Base-by-base conservation (phyloP, 352 stramenopile species). In the Globisporangium heterothallicum region DNA sequence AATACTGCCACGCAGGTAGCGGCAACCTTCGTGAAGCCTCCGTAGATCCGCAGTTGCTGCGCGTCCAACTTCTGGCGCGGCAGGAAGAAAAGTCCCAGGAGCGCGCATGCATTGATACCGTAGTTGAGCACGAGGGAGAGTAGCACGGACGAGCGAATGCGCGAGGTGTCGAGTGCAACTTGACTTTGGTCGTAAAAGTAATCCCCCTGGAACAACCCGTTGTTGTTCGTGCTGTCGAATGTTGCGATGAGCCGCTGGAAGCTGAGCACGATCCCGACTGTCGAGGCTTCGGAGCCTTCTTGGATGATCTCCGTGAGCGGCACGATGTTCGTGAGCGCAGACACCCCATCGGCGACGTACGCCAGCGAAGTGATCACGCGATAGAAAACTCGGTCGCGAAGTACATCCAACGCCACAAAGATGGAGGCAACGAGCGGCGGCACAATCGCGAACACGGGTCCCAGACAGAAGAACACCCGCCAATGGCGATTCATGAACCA, bases 261-360 rank as follows among this genome's bases (percentile, higher is more conserved):
- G 18, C 67, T 78, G 25, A 82, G 46, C 26, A 73, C 55, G 26
- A 86, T 56, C 0, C 72, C 75, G n/a, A 84, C 68, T 35, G 70
- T 80, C 3, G 61, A 70, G 7, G 68, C 69, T 38, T 85, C 74
- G 0, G 67, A 70, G 1, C 74, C 74, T 51, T 78, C 68, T 36
- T 76, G 66, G 34, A 82, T 72, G 50, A 86, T 84, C 56, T 86
- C 75, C 0, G 70, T 74, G 24, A 84, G 52, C 1, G 72, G 72
- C 32, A 80, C 50, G n/a, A 80, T 50, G 27, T 42, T 64, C 12
- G 40, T 52, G 18, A 84, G 32, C 49, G 48, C 55, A 3, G 4
- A 42, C 34, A 81, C 59, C 0, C 44, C 59, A 12, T 19, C n/a
- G 8, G 48, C 46, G 12, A 72, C 44, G 42, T 41, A 56, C 3